These are phyloP conservation scores for Boletus fagicola DNA, from an alignment of 768 basidiomycete genomes.

Conservation along the genomic window DNA sequence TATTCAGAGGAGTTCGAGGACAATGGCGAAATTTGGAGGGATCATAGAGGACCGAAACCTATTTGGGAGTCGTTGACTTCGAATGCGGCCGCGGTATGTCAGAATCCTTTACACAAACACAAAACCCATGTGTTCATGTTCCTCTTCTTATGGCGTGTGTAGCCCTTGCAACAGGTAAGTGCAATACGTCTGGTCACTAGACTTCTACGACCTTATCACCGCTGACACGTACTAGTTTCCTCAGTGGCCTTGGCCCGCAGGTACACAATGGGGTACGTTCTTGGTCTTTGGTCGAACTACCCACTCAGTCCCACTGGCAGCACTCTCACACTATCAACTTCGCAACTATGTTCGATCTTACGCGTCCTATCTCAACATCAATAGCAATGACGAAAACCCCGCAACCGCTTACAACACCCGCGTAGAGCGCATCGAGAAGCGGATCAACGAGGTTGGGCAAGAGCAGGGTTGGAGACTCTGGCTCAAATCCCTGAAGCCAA, in stretches of 20 bases:
- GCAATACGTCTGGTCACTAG: not conserved
- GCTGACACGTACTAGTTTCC: not conserved
- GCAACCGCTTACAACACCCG: slow-evolving; percentile 45
- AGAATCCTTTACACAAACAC: not conserved
- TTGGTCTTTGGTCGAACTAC: not conserved
- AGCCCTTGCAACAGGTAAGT: slow-evolving; percentile 7
- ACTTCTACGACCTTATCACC: not conserved
- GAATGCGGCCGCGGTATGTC: slow-evolving; percentile 13
- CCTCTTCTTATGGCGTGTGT: not conserved
- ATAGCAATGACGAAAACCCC: slow-evolving; percentile 38
- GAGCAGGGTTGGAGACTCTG: slow-evolving; percentile 17
- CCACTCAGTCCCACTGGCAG: slow-evolving; percentile 18
- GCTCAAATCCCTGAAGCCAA: slow-evolving; percentile 7
- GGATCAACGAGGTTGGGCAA: slow-evolving; percentile 16
- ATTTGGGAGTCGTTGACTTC: slow-evolving; percentile 17
- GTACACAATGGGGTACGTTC: slow-evolving; percentile 14
- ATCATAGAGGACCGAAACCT: slow-evolving; percentile 11
- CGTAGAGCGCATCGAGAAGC: slow-evolving; percentile 46
- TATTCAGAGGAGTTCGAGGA: not conserved
- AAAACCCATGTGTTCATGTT: not conserved
- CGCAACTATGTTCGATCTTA: slow-evolving; percentile 32
- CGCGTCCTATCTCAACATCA: slow-evolving; percentile 12
- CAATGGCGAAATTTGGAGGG: slow-evolving; percentile 4
- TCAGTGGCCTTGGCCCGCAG: slow-evolving; percentile 19
- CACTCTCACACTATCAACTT: slow-evolving; percentile 35